Evolutionary conservation across 805 yeast genomes (phyloP).

Genomic region (Schwanniomyces yamadae): DNA sequence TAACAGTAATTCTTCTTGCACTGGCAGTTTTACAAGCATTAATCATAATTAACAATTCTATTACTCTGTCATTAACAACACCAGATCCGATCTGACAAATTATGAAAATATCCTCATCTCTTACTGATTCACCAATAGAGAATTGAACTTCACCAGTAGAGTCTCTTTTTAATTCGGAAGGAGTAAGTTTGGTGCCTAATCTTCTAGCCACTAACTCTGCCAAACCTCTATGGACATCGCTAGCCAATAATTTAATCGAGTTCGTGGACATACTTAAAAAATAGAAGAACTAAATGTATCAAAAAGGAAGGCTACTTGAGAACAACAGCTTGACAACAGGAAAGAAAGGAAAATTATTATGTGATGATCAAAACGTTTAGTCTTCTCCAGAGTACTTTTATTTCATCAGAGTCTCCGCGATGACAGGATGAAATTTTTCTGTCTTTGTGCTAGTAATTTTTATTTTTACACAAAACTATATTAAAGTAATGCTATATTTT

Average conservation of each 20-base stretch:
- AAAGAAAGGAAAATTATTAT: slow-evolving; percentile 1
- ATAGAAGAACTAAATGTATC: slow-evolving; percentile 2
- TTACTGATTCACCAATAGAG: slow-evolving; percentile 70
- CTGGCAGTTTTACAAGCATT: slow-evolving; percentile 96
- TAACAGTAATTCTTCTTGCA: slow-evolving; percentile 90
- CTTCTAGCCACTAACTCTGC: slow-evolving; percentile 70
- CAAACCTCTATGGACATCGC: slow-evolving; percentile 83
- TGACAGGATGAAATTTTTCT: slow-evolving; percentile 2
- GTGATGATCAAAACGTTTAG: slow-evolving; percentile 1
- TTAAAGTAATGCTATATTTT: neutral
- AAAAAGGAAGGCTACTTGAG: slow-evolving; percentile 1
- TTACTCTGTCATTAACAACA: slow-evolving; percentile 76
- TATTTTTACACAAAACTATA: neutral
- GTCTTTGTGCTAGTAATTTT: slow-evolving; percentile 1
- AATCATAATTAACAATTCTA: slow-evolving; percentile 86
- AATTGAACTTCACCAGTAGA: slow-evolving; percentile 74
- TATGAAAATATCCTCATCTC: slow-evolving; percentile 81
- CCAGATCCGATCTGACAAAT: slow-evolving; percentile 80
- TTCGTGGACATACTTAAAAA: slow-evolving; percentile 57
- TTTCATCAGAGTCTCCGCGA: slow-evolving; percentile 3
- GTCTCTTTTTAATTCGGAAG: slow-evolving; percentile 74
- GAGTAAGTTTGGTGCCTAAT: slow-evolving; percentile 69
- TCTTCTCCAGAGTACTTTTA: neutral
- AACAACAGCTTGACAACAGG: neutral
- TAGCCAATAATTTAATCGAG: slow-evolving; percentile 52